Conservation (phyloP, 768 basidiomycete genomes). For the Gymnopilus dilepis region DNA sequence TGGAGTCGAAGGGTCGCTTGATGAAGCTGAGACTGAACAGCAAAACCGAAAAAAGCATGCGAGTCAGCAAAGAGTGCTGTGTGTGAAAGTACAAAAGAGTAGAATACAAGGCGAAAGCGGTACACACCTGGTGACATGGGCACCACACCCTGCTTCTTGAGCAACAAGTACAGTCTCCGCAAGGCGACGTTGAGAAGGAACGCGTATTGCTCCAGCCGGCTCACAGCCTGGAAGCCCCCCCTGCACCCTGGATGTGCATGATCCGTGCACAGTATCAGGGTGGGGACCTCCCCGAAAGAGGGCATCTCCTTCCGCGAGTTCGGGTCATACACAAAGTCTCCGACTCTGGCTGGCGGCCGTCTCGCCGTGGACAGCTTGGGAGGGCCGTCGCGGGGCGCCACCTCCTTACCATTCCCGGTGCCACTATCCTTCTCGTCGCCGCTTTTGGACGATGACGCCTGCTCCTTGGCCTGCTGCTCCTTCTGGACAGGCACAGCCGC, state of each 20-base stretch:
- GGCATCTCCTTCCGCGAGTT: constrained; percentile 69
- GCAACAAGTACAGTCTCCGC: constrained; percentile 82
- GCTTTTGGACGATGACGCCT: constrained; percentile 53
- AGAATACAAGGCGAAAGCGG: no score
- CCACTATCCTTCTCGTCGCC: constrained; percentile 56
- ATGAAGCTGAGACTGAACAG: constrained; percentile 31
- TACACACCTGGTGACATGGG: constrained; percentile 74
- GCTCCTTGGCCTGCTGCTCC: constrained; percentile 37
- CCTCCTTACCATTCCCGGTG: no score
- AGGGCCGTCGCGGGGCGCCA: constrained; percentile 43
- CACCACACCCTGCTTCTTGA: constrained; percentile 90
- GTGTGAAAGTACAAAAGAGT: no score
- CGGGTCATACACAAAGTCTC: constrained; percentile 77
- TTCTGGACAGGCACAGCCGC: constrained; percentile 67
- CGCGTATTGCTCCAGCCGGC: constrained; percentile 95
- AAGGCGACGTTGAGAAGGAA: constrained; percentile 96
- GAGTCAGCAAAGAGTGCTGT: no score
- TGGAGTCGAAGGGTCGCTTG: constrained; percentile 37
- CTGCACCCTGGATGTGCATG: constrained; percentile 74
- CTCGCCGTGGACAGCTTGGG: constrained; percentile 68
- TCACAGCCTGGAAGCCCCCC: constrained; percentile 87
- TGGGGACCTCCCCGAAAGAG: constrained; percentile 76
- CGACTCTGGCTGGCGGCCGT: constrained; percentile 82
- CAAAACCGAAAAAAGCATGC: no score
- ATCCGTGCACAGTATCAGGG: constrained; percentile 75